Conservation (phyloP, 2,329 filamentous ascomycete genomes). For the Colletotrichum echinochloae region DNA sequence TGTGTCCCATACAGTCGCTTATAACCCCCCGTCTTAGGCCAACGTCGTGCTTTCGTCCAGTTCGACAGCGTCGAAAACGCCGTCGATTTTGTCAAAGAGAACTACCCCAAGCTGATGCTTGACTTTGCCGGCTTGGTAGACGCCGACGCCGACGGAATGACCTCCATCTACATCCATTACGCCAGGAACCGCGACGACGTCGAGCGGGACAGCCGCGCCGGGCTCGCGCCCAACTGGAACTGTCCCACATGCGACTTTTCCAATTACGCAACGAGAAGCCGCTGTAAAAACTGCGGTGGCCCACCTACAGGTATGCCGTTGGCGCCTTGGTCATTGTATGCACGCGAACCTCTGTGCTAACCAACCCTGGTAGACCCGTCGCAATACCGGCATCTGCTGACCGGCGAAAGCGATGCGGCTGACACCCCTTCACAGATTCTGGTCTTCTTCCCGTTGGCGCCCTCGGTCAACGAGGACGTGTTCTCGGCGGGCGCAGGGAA, state of each 20-base stretch:
- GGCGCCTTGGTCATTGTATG: background rate
- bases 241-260: slow-evolving; percentile 51
- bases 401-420: slow-evolving; percentile 62
- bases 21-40: slow-evolving; percentile 46
- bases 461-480: slow-evolving; percentile 77
- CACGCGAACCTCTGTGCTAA: slow-evolving; percentile 12
- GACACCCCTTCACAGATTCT: slow-evolving; percentile 79
- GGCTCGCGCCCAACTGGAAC: slow-evolving; percentile 49
- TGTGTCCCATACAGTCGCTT: background rate
- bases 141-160: slow-evolving; percentile 53
- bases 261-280: slow-evolving; percentile 53
- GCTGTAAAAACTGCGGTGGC: slow-evolving; percentile 54
- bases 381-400: slow-evolving; percentile 51
- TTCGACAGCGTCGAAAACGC: slow-evolving; percentile 56
- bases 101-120: slow-evolving; percentile 55
- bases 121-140: slow-evolving; percentile 52
- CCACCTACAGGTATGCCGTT: slow-evolving; percentile 25
- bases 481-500: slow-evolving; percentile 80
- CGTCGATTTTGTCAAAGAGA: slow-evolving; percentile 55
- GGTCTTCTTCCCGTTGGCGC: slow-evolving; percentile 77
- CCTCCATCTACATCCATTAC: slow-evolving; percentile 56
- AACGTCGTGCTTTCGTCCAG: slow-evolving; percentile 56
- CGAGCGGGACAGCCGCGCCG: slow-evolving; percentile 46
- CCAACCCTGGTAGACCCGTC: slow-evolving; percentile 20
- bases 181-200: slow-evolving; percentile 51